Evolutionary conservation across 345 rosid species (phyloP).

Genomic region (Clausena lansium): DNA sequence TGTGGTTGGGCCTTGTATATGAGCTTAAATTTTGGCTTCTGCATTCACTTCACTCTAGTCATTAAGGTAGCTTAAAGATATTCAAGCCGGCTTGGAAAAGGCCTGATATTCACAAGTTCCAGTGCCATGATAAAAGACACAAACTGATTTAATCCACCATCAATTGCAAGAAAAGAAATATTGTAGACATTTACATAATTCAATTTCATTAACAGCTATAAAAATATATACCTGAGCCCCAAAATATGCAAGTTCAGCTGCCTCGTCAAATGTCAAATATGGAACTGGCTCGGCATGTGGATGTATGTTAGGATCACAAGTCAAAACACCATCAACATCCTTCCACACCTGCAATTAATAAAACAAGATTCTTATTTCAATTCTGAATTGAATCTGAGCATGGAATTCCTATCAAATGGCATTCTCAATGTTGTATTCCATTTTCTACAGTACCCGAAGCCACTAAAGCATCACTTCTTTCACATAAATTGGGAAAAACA

Average conservation of each 20-base stretch:
- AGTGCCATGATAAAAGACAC: slow-evolving; percentile 3
- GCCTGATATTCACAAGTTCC: neutral
- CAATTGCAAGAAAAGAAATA: neutral
- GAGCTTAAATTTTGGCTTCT: neutral
- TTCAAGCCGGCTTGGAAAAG: neutral
- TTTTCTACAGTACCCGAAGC: neutral
- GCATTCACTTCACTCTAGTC: neutral
- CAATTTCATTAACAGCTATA: slow-evolving; percentile 1
- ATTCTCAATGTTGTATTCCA: neutral
- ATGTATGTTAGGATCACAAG: slow-evolving; percentile 94
- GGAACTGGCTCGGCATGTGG: slow-evolving; percentile 79
- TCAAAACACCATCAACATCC: slow-evolving; percentile 98
- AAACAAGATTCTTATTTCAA: neutral
- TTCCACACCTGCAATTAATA: slow-evolving; percentile 80
- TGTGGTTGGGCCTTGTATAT: neutral
- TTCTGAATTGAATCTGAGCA: slow-evolving; percentile 8
- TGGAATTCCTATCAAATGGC: neutral
- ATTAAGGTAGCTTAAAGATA: neutral
- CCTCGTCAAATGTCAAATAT: slow-evolving; percentile 89
- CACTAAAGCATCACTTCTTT: neutral
- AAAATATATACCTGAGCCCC: slow-evolving; percentile 78
- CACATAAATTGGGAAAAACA: neutral
- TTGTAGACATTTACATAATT: neutral
- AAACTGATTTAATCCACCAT: neutral
- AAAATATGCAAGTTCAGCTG: slow-evolving; percentile 99